Evolutionary conservation across 495 filamentous ascomycete species (phyloP), one percentile per base, ranked within the genome.

Genomic region (Usnea hakonensis): DNA sequence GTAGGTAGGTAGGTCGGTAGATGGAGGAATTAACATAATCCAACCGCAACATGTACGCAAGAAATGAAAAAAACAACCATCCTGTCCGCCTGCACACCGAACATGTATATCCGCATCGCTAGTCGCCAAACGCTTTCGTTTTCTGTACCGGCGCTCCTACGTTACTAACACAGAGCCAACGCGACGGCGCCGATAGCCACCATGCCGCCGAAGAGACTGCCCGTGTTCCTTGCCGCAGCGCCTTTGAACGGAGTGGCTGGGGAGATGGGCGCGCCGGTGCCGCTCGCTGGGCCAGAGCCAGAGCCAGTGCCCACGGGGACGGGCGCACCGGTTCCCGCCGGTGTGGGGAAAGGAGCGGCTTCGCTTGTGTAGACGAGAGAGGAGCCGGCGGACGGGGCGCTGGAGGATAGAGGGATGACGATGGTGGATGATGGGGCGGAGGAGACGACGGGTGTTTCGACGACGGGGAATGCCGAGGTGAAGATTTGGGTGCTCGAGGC

Each of bases 161-260:
- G 58, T 60, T 40, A 61, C 58, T 61, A 61, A 61, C 58, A 61
- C 23, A 61, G 2, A 4, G 21, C 44, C 58, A 48, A 61, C 21
- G 40, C 40, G 23, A 61, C 58, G 7, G 58, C 58, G 4, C 48
- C 58, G 11, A 61, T 33, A 6, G 59, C 59, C 35, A 61, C 21
- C 10, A 52, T 48, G 17, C 48, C 40, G 48, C 48, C 46, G 1
- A 61, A 32, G 3, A 41, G 17, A 13, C 8, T 23, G 1, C 26
- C 21, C 26, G 58, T 61, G 41, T 40, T 61, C 59, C 48, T 55
- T 5, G 23, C 16, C 3, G 59, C 52, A 19, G 59, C 59, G 23
- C 59, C 59, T 37, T 40, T 61, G 17, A 41, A 57, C 32, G 54
- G 52, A 2, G n/a, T 26, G 26, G 53, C 52, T 10, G 60, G 53